Evolutionary conservation across 1,284 basidiomycete genomes (phyloP), one percentile per base, ranked within the genome.

Genomic region (Cerioporus squamosus): DNA sequence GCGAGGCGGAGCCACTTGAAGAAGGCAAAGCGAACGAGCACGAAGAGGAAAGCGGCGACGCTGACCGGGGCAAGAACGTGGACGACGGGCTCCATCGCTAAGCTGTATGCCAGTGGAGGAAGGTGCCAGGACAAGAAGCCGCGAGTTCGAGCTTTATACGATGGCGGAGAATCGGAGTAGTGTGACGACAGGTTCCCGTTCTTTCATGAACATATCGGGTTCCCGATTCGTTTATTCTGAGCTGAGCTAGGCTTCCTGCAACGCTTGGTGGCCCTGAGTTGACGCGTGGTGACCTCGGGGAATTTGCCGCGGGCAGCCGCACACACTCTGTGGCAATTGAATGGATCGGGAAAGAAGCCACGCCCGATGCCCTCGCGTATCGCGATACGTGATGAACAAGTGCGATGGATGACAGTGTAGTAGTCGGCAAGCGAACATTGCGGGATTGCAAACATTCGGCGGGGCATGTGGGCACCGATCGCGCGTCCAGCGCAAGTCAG

Each of bases 291-390:
- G 39, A 49, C 20, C 45, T 53, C 57, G 57, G 51, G 60, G 57
- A 52, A 46, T 57, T 36, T 49, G 53, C 42, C 33, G 42, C 26
- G 31, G n/a, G 31, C 48, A 55, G 60, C 33, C 33, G 33, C 33
- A 36, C 33, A 36, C 33, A 4, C 33, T n/a, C 33, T 53, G 31
- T 14, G 50, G 22, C 15, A 51, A 49, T 57, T 53, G 24, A 59
- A 57, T 59, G 43, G 43, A 62, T 62, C 61, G 61, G 61, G 60
- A 42, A 40, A 44, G 55, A 49, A 44, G 36, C 38, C 15, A 33
- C 51, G 49, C 57, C 61, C 61, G 61, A 62, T 62, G 52, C 20
- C 44, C 53, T 55, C 57, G 57, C 57, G 55, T 59, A 62, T 60
- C 61, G 61, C 55, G 61, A 59, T 62, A 49, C 44, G 45, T 58